phyloP scores from a whole-genome alignment of 805 yeast genomes.

The Kodamaea restingae region DNA sequence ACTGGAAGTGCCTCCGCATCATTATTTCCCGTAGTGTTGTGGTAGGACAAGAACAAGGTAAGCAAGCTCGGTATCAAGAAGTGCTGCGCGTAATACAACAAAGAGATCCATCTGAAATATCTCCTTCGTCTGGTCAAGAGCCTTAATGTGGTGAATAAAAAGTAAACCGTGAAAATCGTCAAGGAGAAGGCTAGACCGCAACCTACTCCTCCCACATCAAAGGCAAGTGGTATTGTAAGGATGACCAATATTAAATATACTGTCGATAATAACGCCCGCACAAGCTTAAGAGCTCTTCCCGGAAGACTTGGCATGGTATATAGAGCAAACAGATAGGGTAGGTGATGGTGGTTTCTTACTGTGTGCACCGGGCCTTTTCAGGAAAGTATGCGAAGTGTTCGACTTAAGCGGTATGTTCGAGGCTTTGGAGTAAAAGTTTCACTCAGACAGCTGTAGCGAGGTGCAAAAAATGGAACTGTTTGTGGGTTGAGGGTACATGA shows the following conservation, averaged over 20 bases:
- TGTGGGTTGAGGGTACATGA: background rate
- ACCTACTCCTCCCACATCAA: conserved; percentile 86
- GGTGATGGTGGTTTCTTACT: background rate
- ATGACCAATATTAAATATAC: conserved; percentile 66
- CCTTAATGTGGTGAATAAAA: conserved; percentile 67
- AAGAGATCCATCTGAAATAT: conserved; percentile 43
- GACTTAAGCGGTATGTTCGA: no score
- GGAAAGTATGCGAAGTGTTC: no score
- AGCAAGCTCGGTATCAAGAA: conserved; percentile 76
- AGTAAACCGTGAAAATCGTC: conserved; percentile 54
- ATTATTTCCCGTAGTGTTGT: conserved; percentile 17
- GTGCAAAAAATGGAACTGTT: background rate
- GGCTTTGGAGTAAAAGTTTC: background rate
- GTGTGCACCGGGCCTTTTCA: background rate
- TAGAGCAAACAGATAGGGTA: background rate
- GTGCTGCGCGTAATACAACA: conserved; percentile 77
- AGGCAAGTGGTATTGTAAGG: conserved; percentile 85
- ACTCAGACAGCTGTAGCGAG: background rate
- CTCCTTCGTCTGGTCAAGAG: conserved; percentile 43
- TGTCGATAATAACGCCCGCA: conserved; percentile 45
- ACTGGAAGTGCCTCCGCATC: conserved; percentile 24
- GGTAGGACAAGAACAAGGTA: conserved; percentile 60
- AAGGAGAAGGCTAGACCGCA: conserved; percentile 88
- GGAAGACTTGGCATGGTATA: background rate
- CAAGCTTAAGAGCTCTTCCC: conserved; percentile 8